Percentiles rank a stretch among this genome's conserved stretches.
Conservation (phyloP, 2,329 filamentous ascomycete genomes). For the Diplodia scrobiculata region DNA sequence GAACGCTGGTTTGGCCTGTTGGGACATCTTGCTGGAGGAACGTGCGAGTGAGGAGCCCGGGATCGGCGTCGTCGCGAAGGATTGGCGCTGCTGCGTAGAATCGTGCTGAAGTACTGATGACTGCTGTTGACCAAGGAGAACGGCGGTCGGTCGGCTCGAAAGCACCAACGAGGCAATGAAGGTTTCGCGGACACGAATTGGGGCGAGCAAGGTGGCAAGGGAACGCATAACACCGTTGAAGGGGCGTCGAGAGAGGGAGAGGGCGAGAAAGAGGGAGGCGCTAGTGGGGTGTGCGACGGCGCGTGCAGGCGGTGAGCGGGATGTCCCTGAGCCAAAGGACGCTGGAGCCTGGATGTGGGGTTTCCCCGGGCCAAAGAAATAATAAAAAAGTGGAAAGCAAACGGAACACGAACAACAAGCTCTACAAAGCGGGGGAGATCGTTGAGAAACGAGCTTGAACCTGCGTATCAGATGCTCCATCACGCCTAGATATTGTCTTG, state of each 20-base stretch:
- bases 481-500: background rate
- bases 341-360: background rate
- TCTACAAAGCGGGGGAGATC: too few relatives aligned
- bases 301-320: constrained; percentile 20
- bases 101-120: background rate
- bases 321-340: constrained; percentile 3
- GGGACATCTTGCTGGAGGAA: background rate
- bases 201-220: background rate
- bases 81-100: background rate
- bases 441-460: background rate
- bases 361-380: background rate
- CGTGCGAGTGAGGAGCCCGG: background rate
- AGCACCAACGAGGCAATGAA: background rate
- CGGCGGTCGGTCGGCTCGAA: background rate
- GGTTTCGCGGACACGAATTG: background rate
- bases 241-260: background rate
- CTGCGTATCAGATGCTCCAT: background rate
- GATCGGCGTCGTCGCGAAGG: background rate
- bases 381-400: constrained; percentile 6
- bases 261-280: background rate
- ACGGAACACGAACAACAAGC: background rate
- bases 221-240: constrained; percentile 8
- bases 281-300: background rate
- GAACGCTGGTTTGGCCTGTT: constrained; percentile 1
- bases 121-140: background rate